These are phyloP conservation scores for Lindgomyces ingoldianus DNA, from an alignment of 495 filamentous ascomycete species.

Conservation along the genomic window DNA sequence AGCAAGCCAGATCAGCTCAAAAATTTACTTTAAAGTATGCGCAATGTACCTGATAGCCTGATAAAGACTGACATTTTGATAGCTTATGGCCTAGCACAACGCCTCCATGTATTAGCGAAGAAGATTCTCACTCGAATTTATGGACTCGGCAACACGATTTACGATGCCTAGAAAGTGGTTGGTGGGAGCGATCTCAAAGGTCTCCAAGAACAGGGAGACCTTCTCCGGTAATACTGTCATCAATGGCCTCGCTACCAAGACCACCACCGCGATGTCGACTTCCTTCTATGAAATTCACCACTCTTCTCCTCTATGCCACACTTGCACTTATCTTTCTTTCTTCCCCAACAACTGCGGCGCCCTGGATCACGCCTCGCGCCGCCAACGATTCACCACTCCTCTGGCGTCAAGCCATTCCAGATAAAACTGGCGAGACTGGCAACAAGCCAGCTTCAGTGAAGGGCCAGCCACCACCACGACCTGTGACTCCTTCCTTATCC, in stretches of 20 bases:
- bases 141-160: background rate
- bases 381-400: background rate
- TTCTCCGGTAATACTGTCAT: background rate
- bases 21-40: constrained; percentile 7
- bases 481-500: background rate
- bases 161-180: background rate
- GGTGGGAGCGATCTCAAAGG: background rate
- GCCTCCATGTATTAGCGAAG: background rate
- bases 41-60: background rate
- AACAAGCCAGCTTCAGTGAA: constrained; percentile 11
- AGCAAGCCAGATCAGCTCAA: background rate
- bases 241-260: background rate
- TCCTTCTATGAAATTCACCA: constrained; percentile 5
- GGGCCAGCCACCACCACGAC: background rate
- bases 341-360: background rate
- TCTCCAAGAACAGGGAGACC: background rate
- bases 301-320: constrained; percentile 19
- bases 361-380: background rate
- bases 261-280: constrained; percentile 23
- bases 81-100: constrained; percentile 21
- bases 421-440: constrained; percentile 23
- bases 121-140: constrained; percentile 3
- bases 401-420: constrained; percentile 28
- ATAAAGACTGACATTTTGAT: background rate
- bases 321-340: constrained; percentile 9